Percentiles rank a stretch among this genome's conserved stretches.
Conservation (phyloP, 768 basidiomycete species). For the Naematelia aurantialba region DNA sequence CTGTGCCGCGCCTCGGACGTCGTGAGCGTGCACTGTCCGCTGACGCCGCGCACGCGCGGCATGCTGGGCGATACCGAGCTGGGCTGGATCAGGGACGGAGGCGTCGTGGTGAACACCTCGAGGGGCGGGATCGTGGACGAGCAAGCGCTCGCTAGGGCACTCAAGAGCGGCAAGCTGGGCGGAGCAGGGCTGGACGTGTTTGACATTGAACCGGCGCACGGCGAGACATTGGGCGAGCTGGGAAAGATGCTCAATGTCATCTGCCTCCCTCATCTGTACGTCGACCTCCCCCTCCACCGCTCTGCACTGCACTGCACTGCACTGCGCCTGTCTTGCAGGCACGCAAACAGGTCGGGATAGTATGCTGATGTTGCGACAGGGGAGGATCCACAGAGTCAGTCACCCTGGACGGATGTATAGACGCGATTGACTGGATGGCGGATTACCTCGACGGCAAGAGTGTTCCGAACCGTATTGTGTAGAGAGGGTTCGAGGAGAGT, state of each 20-base stretch:
- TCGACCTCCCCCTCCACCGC: not conserved
- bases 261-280: constrained; percentile 43
- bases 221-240: constrained; percentile 35
- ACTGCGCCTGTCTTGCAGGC: too few species aligned
- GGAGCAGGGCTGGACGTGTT: constrained; percentile 48
- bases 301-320: too few species aligned
- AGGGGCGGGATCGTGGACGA: constrained; percentile 49
- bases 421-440: constrained; percentile 35
- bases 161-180: constrained; percentile 23
- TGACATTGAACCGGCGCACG: constrained; percentile 37
- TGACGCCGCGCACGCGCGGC: constrained; percentile 36
- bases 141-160: constrained; percentile 25
- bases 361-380: constrained; percentile 10
- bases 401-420: constrained; percentile 31
- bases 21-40: constrained; percentile 50
- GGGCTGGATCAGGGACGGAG: constrained; percentile 34
- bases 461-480: constrained; percentile 35
- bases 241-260: constrained; percentile 37
- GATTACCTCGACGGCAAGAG: constrained; percentile 39
- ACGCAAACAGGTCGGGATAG: not conserved
- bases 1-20: constrained; percentile 44
- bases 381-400: constrained; percentile 39
- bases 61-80: constrained; percentile 42
- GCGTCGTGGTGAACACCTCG: constrained; percentile 49
- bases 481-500: not conserved